Conservation (phyloP, 2,329 filamentous ascomycete genomes). For the Sclerotinia nivalis region DNA sequence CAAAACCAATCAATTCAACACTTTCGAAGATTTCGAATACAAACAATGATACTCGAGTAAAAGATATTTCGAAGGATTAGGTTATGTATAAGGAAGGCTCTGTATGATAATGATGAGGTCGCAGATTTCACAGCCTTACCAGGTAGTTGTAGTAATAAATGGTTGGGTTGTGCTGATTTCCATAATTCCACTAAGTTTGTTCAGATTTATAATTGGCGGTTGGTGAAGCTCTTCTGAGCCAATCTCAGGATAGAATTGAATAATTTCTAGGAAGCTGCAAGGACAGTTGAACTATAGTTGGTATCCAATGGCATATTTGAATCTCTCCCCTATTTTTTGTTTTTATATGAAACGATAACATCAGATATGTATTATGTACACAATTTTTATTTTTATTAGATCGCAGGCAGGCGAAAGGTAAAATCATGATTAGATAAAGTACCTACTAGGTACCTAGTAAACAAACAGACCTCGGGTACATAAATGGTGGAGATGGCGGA, state of each 20-base stretch:
- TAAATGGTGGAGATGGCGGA: background rate
- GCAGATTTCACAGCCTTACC: slow-evolving; percentile 32
- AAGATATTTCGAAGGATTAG: background rate
- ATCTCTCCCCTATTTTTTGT: slow-evolving; percentile 24
- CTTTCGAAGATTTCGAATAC: slow-evolving; percentile 1
- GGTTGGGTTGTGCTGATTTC: slow-evolving; percentile 25
- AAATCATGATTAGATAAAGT: background rate
- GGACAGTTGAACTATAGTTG: slow-evolving; percentile 25
- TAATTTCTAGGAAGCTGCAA: slow-evolving; percentile 6
- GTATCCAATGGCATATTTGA: slow-evolving; percentile 25
- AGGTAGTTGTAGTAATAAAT: slow-evolving; percentile 26
- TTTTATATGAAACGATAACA: slow-evolving; percentile 1
- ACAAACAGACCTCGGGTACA: background rate
- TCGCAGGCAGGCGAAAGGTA: background rate
- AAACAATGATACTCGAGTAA: background rate
- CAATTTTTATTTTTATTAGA: background rate
- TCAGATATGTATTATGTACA: background rate
- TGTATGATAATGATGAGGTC: slow-evolving; percentile 19
- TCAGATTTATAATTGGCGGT: slow-evolving; percentile 27
- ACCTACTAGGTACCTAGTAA: too few species aligned
- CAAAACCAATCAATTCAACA: slow-evolving; percentile 11
- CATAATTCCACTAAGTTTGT: slow-evolving; percentile 15
- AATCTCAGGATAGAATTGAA: slow-evolving; percentile 22
- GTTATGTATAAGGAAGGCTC: slow-evolving; percentile 28
- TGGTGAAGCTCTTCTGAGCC: slow-evolving; percentile 14